phyloP scores from a whole-genome alignment of 345 rosid species.

The Syzygium aqueum region DNA sequence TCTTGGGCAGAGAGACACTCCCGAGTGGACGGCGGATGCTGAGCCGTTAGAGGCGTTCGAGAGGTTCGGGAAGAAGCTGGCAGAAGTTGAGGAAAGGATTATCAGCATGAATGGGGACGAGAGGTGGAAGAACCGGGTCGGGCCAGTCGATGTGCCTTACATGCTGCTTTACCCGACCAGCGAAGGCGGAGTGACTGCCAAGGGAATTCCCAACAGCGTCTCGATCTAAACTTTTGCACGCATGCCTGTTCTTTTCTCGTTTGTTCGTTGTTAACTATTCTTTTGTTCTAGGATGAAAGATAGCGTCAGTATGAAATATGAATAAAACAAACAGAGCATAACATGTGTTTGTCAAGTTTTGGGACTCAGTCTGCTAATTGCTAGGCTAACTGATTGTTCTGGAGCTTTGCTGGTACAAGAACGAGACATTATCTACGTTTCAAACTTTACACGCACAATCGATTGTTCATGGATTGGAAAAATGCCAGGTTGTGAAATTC shows the following conservation, averaged over 20 bases:
- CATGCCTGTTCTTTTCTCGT: neutral
- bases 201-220: constrained; percentile 7
- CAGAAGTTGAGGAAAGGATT: constrained; percentile 3
- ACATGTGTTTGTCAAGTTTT: neutral
- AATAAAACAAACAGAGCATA: neutral
- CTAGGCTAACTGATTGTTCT: neutral
- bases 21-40: neutral
- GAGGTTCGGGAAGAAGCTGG: constrained; percentile 2
- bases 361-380: neutral
- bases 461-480: neutral
- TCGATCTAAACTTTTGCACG: constrained; percentile 1
- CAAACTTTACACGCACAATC: neutral
- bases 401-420: neutral
- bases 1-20: constrained; percentile 1
- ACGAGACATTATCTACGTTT: neutral
- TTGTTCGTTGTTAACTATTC: neutral
- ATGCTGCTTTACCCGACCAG: constrained; percentile 5
- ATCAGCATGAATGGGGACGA: neutral
- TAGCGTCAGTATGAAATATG: neutral
- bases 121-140: constrained; percentile 6
- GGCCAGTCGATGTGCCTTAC: constrained; percentile 3
- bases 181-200: constrained; percentile 15
- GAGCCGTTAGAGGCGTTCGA: neutral
- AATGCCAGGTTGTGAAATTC: neutral
- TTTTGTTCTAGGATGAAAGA: neutral